A percentile compares a stretch with the other conserved stretches of the same genome.
These are phyloP conservation scores for Adiantum capillusveneris DNA, from an alignment of 75 land plant genomes.

Conservation along the genomic window DNA sequence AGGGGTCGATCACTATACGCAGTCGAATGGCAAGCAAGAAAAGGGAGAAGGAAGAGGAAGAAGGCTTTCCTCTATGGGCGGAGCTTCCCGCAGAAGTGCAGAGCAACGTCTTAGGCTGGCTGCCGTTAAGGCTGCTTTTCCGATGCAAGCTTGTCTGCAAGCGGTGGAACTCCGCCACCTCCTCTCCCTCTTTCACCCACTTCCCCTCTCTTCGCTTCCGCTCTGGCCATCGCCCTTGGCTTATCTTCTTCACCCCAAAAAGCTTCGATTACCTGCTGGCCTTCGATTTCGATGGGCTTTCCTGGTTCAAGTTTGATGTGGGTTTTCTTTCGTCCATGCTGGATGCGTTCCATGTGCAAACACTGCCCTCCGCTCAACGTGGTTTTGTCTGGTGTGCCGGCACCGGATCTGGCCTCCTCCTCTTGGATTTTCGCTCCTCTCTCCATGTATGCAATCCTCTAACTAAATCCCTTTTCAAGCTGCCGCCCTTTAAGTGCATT, in stretches of 20 bases:
- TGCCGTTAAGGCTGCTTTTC: constrained; percentile 14
- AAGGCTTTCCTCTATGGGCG: too few species aligned
- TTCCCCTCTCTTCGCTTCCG: neutral
- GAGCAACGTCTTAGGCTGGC: constrained; percentile 18
- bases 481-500: neutral
- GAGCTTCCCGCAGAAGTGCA: constrained; percentile 10
- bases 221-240: neutral
- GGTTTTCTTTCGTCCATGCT: constrained; percentile 1
- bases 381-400: constrained; percentile 1
- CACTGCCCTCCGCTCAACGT: neutral
- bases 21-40: too few species aligned
- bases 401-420: neutral
- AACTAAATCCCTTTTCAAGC: neutral
- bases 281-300: neutral
- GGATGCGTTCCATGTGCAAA: neutral
- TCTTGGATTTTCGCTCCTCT: neutral
- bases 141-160: constrained; percentile 24
- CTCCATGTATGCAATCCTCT: constrained; percentile 8
- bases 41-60: too few species aligned
- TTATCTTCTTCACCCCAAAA: constrained; percentile 3
- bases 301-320: constrained; percentile 5
- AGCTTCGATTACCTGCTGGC: neutral
- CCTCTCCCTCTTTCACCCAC: constrained; percentile 7
- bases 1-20: too few species aligned
- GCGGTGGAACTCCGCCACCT: constrained; percentile 19